phyloP scores from a whole-genome alignment of 2,329 filamentous ascomycete species.

The Microdochium paspali region DNA sequence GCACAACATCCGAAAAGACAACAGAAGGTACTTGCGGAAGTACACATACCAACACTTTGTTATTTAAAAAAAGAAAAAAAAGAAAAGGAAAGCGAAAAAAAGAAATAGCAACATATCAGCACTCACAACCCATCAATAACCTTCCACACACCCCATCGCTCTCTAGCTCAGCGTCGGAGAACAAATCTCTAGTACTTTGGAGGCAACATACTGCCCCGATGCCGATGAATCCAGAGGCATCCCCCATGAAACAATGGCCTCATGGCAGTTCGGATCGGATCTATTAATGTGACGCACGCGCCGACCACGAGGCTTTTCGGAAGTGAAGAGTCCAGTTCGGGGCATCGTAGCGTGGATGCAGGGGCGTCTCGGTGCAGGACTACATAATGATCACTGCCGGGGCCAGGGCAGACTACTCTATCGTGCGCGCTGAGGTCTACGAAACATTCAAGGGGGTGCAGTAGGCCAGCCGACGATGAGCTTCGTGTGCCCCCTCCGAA shows the following conservation, averaged over 20 bases:
- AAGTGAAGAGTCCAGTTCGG: conserved; percentile 46
- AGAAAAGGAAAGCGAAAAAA: too few relatives aligned
- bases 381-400: conserved; percentile 63
- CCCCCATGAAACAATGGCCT: conserved; percentile 17
- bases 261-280: conserved; percentile 39
- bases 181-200: background rate
- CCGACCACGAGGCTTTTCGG: conserved; percentile 56
- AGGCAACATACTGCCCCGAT: conserved; percentile 15
- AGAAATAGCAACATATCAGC: too few relatives aligned
- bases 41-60: too few relatives aligned
- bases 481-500: too few relatives aligned
- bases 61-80: too few relatives aligned
- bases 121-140: too few relatives aligned
- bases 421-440: background rate
- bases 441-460: background rate
- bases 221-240: conserved; percentile 18
- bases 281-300: conserved; percentile 62
- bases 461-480: background rate
- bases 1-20: too few relatives aligned
- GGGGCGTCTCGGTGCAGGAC: conserved; percentile 42
- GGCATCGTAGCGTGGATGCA: conserved; percentile 49
- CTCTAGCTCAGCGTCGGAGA: background rate
- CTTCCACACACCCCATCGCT: too few relatives aligned
- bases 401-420: conserved; percentile 33
- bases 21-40: too few relatives aligned